Base-by-base conservation (phyloP, 2,329 filamentous ascomycete species). In the Xylariales sp. region DNA sequence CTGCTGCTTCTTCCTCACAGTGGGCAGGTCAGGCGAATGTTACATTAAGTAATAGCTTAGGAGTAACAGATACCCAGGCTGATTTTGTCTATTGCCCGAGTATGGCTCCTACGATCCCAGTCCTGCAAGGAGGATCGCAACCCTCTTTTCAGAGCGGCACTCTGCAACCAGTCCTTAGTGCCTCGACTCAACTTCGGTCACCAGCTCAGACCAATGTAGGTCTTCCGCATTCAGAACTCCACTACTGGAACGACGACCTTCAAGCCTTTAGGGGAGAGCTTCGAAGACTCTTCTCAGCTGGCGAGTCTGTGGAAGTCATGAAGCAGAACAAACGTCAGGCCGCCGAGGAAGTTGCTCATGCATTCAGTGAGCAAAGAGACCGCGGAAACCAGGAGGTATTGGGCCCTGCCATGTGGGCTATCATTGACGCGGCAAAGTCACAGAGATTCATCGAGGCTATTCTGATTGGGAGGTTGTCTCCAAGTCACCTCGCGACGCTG, bases 401-500 rank as follows among this genome's bases (percentile, higher is more conserved):
- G 38, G 38, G 15, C 19, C 18, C 31, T 7, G 29, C 48, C 4
- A 45, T 40, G 41, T 44, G 38, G 42, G 51, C 51, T n/a, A 31
- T 56, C 12, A 51, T 53, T 22, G 32, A 34, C 20, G 49, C 51
- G 19, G 47, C 46, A 15, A 29, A 27, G 19, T 36, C 34, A 21
- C 16, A 38, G 22, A 50, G 53, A 6, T 57, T 59, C 34, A 38
- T 55, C 19, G 47, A 56, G 24, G 53, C 47, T 15, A 24, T 57
- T 11, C 46, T 47, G 20, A 38, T 44, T 19, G 44, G 38, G 11
- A 25, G 50, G 9, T 39, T 55, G 22, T 28, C 46, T 31, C 43
- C 49, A 15, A 19, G 32, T 10, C 10, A 50, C n/a, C 41, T 59
- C 2, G 46, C 44, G 14, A 24, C 38, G 12, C 50, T 56, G 47